Base-by-base conservation (phyloP, 2,329 filamentous ascomycete genomes). In the Stemphylium lycopersici region DNA sequence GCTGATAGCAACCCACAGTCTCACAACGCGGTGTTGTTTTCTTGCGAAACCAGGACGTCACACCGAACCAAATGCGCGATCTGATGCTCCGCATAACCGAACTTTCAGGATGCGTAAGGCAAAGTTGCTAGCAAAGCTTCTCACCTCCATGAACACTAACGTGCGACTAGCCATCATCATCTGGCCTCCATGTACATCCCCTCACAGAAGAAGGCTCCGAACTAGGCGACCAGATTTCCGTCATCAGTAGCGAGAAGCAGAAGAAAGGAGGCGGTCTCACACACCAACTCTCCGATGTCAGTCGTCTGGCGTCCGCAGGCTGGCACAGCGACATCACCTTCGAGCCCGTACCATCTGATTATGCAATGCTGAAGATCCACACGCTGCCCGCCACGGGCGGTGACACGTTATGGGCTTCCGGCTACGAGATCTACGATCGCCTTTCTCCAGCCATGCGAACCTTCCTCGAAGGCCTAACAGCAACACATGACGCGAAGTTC, bases 1-100 rank as follows among this genome's bases (percentile, higher is more conserved):
- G 24, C 49, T 39, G 36, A 48, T 26, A 18, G 18, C 32, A 43
- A 13, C 12, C 43, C 10, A 12, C 45, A 88, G 87, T 90, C 60
- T 89, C 87, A 1, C 83, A 85, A 55, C 83, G 87, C 0, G 87
- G 87, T 8, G 87, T 90, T 3, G 86, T 90, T 29, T 89, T 90
- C 76, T 88, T 90, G 75, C 83, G 87, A 16, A 80, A 83, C 26
- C 87, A 90, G 59, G 76, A 64, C 54, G 66, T 69, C 7, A 85
- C 63, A 78, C 81, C 66, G 73, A 89, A 33, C 81, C 80, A 59
- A 82, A 88, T 66, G 83, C 90, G 90, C 74, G 77, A 86, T 48
- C 78, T 90, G 0, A 83, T 84, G 31, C 78, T 85, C 11, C 79
- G 80, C 1, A 78, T 90, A 2, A 87, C 87, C 7, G 76, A 84